Conservation (phyloP, 2,329 filamentous ascomycete species). For the Xylaria polymorpha region DNA sequence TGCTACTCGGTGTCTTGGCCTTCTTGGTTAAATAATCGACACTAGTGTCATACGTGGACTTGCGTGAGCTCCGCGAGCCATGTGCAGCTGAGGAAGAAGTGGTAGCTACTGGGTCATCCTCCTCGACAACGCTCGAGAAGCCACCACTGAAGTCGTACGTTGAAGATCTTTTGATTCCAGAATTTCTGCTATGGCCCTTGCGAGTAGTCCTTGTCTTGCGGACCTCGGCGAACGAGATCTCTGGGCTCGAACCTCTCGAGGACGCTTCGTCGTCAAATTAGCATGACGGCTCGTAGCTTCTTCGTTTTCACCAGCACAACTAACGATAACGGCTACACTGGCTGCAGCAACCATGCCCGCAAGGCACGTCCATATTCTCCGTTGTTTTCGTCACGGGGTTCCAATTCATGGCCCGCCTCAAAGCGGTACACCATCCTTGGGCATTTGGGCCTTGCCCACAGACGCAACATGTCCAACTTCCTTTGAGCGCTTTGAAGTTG, state of each 20-base stretch:
- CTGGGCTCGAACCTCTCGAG: slow-evolving; percentile 51
- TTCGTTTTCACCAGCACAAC: slow-evolving; percentile 40
- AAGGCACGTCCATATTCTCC: slow-evolving; percentile 56
- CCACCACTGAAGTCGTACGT: slow-evolving; percentile 43
- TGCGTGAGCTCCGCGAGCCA: slow-evolving; percentile 41
- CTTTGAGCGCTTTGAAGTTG: slow-evolving; percentile 61
- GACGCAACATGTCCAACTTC: slow-evolving; percentile 65
- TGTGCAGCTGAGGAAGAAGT: slow-evolving; percentile 36
- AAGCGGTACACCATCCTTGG: slow-evolving; percentile 64
- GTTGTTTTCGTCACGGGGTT: slow-evolving; percentile 45
- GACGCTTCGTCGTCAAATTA: slow-evolving; percentile 48
- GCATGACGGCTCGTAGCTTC: slow-evolving; percentile 5
- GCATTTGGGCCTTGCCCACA: slow-evolving; percentile 64
- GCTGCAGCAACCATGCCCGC: slow-evolving; percentile 65
- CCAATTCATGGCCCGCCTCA: slow-evolving; percentile 44
- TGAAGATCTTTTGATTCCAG: slow-evolving; percentile 41
- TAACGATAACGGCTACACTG: slow-evolving; percentile 59
- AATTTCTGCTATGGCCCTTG: slow-evolving; percentile 50
- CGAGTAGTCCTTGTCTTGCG: slow-evolving; percentile 54
- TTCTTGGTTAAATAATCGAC: slow-evolving; percentile 45
- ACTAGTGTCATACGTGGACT: slow-evolving; percentile 41
- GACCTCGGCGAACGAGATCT: slow-evolving; percentile 53
- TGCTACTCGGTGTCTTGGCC: slow-evolving; percentile 41
- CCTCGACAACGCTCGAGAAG: slow-evolving; percentile 43
- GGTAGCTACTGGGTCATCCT: slow-evolving; percentile 37